These are phyloP conservation scores for Acacia pycnantha DNA, from an alignment of 331 rosid genomes.

Conservation along the genomic window DNA sequence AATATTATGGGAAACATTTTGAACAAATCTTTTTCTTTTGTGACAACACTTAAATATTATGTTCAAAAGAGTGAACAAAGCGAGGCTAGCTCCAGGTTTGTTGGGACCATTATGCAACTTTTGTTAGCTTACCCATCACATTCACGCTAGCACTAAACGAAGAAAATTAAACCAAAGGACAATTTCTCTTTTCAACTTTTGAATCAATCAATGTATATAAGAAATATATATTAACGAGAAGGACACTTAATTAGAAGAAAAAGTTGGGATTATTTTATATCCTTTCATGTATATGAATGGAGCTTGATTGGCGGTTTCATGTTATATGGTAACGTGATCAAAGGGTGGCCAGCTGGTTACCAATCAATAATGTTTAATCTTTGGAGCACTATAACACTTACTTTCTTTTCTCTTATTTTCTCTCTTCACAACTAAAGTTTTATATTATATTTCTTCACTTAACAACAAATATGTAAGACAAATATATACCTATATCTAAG, in stretches of 20 bases:
- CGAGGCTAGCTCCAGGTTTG: constrained; percentile 5
- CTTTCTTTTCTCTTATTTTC: background rate
- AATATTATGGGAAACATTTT: constrained; percentile 12
- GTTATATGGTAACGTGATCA: background rate
- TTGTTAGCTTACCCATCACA: background rate
- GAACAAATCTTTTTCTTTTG: constrained; percentile 34
- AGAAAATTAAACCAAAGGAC: background rate
- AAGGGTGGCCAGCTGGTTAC: constrained; percentile 8
- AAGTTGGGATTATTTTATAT: background rate
- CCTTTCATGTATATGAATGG: background rate
- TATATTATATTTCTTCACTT: background rate
- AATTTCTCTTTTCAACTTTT: background rate
- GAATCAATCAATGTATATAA: background rate
- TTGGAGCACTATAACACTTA: background rate
- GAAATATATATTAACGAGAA: background rate
- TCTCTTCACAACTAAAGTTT: background rate
- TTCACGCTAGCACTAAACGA: background rate
- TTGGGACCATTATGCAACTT: constrained; percentile 24
- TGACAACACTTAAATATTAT: constrained; percentile 21
- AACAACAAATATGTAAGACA: background rate
- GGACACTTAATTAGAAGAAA: background rate
- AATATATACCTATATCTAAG: background rate
- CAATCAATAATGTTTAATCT: background rate
- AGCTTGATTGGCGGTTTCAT: background rate
- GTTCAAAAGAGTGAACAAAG: constrained; percentile 19